Evolutionary conservation across 495 filamentous ascomycete genomes (phyloP).

Genomic region (Lasiosphaeria miniovina): DNA sequence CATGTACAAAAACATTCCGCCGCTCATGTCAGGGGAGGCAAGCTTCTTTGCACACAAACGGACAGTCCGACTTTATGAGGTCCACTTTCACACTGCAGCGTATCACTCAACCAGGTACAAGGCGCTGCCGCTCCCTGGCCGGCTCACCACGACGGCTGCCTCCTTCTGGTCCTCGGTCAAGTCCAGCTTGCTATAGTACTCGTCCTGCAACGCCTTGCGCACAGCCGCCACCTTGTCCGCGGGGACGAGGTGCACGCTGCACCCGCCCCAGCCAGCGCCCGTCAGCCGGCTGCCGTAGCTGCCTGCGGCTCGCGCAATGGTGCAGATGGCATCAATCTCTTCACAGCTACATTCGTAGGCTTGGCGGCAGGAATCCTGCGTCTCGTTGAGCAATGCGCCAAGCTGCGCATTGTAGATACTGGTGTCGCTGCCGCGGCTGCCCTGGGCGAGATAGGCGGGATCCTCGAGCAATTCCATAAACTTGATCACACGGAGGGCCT

Average conservation of each 20-base stretch:
- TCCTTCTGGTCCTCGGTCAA: conserved; percentile 70
- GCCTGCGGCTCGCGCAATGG: conserved; percentile 72
- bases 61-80: too few species aligned
- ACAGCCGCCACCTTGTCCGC: conserved; percentile 81
- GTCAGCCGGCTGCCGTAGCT: conserved; percentile 84
- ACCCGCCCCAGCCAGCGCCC: conserved; percentile 96
- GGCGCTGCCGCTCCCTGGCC: conserved; percentile 71
- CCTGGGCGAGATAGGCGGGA: conserved; percentile 27
- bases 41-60: too few species aligned
- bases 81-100: neutral
- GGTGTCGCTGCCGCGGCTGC: conserved; percentile 41
- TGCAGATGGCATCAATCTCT: conserved; percentile 84
- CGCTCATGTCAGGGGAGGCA: too few species aligned
- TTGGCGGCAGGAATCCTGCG: conserved; percentile 79
- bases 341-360: conserved; percentile 86
- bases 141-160: conserved; percentile 83
- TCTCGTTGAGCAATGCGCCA: conserved; percentile 84
- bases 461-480: conserved; percentile 70
- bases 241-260: conserved; percentile 88
- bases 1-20: too few species aligned
- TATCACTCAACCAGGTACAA: conserved; percentile 33
- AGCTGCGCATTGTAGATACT: conserved; percentile 63
- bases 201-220: conserved; percentile 67
- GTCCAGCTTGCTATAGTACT: conserved; percentile 80
- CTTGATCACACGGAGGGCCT: conserved; percentile 80